Evolutionary conservation across 768 basidiomycete genomes (phyloP).

Genomic region (Suillus bovinus): DNA sequence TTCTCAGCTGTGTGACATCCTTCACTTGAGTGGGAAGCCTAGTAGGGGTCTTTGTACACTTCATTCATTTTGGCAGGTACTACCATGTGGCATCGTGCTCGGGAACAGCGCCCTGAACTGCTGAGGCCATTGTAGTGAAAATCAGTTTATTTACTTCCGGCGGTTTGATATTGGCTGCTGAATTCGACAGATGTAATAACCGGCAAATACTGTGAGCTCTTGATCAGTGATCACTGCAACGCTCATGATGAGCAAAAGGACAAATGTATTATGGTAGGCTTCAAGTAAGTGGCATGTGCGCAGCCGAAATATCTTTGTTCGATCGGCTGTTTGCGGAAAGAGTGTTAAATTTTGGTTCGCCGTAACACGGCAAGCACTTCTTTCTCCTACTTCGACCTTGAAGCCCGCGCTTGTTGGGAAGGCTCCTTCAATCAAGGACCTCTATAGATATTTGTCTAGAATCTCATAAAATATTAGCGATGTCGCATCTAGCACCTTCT

Average conservation of each 20-base stretch:
- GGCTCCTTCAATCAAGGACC: background rate
- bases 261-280: background rate
- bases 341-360: conserved; percentile 5
- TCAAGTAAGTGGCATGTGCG: background rate
- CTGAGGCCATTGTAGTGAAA: background rate
- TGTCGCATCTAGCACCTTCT: conserved; percentile 51
- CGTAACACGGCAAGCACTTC: conserved; percentile 2
- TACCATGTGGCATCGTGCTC: no score
- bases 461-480: conserved; percentile 34
- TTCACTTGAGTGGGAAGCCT: conserved; percentile 27
- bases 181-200: background rate
- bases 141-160: background rate
- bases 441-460: conserved; percentile 1
- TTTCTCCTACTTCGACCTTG: background rate
- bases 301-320: background rate
- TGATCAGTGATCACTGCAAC: background rate
- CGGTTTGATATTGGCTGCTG: background rate
- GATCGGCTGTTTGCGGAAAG: conserved; percentile 6
- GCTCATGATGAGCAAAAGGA: background rate
- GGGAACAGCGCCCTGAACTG: background rate
- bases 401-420: background rate
- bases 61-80: background rate
- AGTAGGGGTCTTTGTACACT: background rate
- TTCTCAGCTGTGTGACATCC: conserved; percentile 21
- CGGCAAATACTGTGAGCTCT: background rate